Base-by-base conservation (phyloP, 2,329 filamentous ascomycete genomes). In the Metarhizium rileyi region DNA sequence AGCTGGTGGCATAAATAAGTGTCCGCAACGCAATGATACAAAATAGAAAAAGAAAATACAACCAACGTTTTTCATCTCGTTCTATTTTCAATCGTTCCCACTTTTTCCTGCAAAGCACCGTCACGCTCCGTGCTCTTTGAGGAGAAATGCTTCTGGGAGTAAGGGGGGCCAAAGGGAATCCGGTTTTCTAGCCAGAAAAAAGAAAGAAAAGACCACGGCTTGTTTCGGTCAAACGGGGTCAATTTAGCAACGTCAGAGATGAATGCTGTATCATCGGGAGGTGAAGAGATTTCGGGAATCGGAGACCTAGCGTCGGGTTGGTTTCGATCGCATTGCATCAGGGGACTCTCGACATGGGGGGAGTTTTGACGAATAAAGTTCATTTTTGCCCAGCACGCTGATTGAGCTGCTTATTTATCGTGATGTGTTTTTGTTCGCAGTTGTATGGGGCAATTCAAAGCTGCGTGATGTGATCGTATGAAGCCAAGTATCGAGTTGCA, bases 1-100 rank as follows among this genome's bases (percentile, higher is more conserved):
- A 96, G 82, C 81, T 96, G 71, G 88, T 96, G 68, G 90, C 90
- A 76, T 96, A 73, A 69, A 64, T 96, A 73, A 69, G 64, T 60
- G 40, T 23, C 12, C 35, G 38, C 38, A 16, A 42, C 43, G 26
- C 28, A 45, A 45, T 26, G n/a, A n/a, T n/a, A n/a, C n/a, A n/a
- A 38, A 47, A 43, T 44, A 43, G 26, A 40, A 30, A n/a, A 40
- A 38, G 23, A 46, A 23, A 45, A 49, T 33, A 35, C 26, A 23
- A 35, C 20, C 14, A 48, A 33, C 18, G 33, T 23, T 42, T 42
- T 14, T 42, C 22, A 14, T 22, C 25, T 25, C 20, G 45, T 14
- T 16, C 27, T 41, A 36, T 22, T 33, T 3, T 3, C 26, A 25
- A 23, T 12, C 28, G 35, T 46, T 45, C 38, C 26, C 28, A 47